Evolutionary conservation across 805 yeast species (phyloP), one percentile per base, ranked within the genome.

Genomic region (Lipomyces yamanashiensis): DNA sequence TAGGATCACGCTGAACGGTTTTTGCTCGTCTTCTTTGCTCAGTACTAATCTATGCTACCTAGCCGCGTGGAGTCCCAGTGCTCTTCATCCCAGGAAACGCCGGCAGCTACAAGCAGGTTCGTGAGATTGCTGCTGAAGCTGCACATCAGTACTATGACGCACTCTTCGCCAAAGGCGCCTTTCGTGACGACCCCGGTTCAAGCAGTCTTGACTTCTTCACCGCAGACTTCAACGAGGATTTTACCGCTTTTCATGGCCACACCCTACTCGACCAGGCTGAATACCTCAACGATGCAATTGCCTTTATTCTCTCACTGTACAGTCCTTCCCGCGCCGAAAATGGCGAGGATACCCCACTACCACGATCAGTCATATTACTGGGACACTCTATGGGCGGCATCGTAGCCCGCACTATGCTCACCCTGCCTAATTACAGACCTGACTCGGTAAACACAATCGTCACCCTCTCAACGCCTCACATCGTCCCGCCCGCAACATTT

Each of bases 361-460:
- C 95, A 0, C 74, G 76, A 28, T 88, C 97, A 0, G 96, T 93
- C 1, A 84, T 93, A 0, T 74, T 93, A 0, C 69, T 93, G 0
- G 97, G 91, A 1, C 99, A 93, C 77, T 93, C 98, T 0, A 93
- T 93, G 99, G 99, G 99, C 48, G 99, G 99, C 2, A 84, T 93
- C n/a, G 98, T 95, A 0, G 88, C 97, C 2, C 81, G 98, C 63
- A 87, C 90, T 0, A 85, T 92, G 85, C 81, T 90, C 8, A 86
- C 96, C 0, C 76, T 93, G 58, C 88, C 91, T 0, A 92, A 91
- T 72, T 92, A 90, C 73, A 71, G 80, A 0, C 82, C 82, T 5
- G 84, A 82, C 33, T 88, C 97, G 1, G 86, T 95, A 23, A 92
- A 90, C 72, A 87, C 97, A 0, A 87, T 93, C 15, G 68, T 92